Conservation (phyloP, 805 yeast species). For the Yarrowia hollandica region DNA sequence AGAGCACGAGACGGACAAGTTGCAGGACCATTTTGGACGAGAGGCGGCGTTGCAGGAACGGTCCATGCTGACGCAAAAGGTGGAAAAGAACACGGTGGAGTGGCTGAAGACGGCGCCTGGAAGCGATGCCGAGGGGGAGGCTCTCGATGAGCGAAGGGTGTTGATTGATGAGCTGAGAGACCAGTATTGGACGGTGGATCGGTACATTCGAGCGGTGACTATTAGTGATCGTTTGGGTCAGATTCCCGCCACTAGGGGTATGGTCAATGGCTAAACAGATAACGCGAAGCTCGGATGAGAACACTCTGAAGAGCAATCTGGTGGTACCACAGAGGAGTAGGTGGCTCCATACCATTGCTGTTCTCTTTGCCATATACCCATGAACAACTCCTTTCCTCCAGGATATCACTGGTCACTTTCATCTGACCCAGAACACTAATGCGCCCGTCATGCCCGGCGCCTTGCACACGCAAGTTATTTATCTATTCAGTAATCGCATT, state of each 20-base stretch:
- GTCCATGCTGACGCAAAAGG: slow-evolving; percentile 5
- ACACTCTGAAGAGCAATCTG: no score
- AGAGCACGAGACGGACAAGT: slow-evolving; percentile 48
- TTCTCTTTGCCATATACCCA: no score
- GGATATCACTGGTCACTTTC: no score
- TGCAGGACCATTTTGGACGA: slow-evolving; percentile 15
- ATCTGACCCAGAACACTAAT: no score
- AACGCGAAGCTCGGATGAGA: no score
- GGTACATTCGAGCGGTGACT: slow-evolving; percentile 1
- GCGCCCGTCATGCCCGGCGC: no score
- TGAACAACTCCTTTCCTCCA: no score
- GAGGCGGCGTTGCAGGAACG: slow-evolving; percentile 17
- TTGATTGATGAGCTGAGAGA: background rate
- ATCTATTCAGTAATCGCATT: no score
- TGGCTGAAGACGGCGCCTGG: slow-evolving; percentile 8
- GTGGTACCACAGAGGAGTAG: no score
- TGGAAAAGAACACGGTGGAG: background rate
- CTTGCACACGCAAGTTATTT: no score
- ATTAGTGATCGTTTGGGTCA: slow-evolving; percentile 9
- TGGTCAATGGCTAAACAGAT: background rate
- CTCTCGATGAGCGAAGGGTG: background rate
- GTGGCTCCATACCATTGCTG: no score
- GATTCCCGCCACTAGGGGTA: slow-evolving; percentile 6
- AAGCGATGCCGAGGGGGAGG: background rate
- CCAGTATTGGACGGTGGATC: slow-evolving; percentile 20